phyloP scores from a whole-genome alignment of 257 asterid genomes.

The Salvia miltiorrhiza region DNA sequence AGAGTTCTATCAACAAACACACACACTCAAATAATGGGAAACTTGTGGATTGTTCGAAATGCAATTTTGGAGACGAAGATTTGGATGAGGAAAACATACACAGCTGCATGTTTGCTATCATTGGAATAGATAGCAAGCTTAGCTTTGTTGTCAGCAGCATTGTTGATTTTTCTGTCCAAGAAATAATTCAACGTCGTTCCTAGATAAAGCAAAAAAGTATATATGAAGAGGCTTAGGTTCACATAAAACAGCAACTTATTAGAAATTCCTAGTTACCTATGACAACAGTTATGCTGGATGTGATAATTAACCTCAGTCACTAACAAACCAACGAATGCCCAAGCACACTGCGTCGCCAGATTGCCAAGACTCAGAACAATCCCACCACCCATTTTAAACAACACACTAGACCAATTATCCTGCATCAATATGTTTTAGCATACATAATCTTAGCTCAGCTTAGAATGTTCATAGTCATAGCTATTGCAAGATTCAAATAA shows the following conservation, averaged over 20 bases:
- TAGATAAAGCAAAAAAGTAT: constrained; percentile 17
- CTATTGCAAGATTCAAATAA: background rate
- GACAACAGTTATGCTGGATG: constrained; percentile 86
- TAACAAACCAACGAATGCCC: constrained; percentile 91
- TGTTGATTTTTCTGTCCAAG: constrained; percentile 85
- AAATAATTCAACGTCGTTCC: constrained; percentile 91
- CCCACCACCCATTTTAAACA: constrained; percentile 95
- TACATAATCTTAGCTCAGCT: background rate
- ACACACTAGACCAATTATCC: constrained; percentile 79
- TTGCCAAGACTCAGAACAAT: constrained; percentile 84
- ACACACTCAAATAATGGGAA: background rate
- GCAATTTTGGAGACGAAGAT: background rate
- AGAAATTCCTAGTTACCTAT: constrained; percentile 51
- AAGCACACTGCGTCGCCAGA: constrained; percentile 89
- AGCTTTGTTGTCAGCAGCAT: constrained; percentile 64
- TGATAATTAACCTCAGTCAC: constrained; percentile 87
- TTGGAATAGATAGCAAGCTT: no score
- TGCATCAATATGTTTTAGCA: constrained; percentile 20
- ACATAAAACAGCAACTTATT: no score
- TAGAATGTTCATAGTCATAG: background rate
- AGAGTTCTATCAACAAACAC: background rate
- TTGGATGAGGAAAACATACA: constrained; percentile 27
- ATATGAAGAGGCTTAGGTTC: no score
- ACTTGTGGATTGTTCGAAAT: background rate
- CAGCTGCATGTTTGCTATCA: constrained; percentile 27